phyloP scores from a whole-genome alignment of 148 eudicot genomes.

The Oxyria digyna region DNA sequence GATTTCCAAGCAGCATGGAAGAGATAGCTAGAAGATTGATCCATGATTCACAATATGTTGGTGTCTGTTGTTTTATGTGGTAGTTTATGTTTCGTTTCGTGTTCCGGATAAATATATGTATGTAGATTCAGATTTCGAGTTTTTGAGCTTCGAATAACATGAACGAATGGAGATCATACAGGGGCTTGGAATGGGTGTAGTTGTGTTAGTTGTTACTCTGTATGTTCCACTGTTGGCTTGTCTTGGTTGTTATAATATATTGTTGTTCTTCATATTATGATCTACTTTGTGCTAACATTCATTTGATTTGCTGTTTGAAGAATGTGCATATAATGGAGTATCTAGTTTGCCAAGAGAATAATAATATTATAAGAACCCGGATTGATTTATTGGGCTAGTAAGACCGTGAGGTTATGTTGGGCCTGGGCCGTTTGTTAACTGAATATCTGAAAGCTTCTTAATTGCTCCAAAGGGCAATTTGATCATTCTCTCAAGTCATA shows the following conservation, averaged over 20 bases:
- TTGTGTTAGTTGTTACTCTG: background rate
- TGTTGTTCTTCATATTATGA: no score
- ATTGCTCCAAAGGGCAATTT: background rate
- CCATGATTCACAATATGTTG: background rate
- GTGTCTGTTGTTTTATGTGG: no score
- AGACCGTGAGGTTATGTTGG: background rate
- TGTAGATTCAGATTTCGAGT: background rate
- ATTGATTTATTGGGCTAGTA: background rate
- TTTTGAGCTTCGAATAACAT: background rate
- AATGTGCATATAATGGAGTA: background rate
- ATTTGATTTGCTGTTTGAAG: no score
- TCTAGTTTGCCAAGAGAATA: background rate
- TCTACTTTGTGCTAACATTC: no score
- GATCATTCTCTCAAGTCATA: background rate
- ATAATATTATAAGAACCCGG: background rate
- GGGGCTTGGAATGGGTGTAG: background rate
- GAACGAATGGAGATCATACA: no score
- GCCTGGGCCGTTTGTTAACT: background rate
- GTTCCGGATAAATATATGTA: background rate
- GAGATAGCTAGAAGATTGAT: background rate
- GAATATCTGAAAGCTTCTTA: background rate
- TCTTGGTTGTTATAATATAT: background rate
- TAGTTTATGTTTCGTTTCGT: background rate
- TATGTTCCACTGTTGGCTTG: background rate
- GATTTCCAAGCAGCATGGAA: background rate